phyloP scores from a whole-genome alignment of 352 stramenopile genomes.

The Globisporangium paddicum region DNA sequence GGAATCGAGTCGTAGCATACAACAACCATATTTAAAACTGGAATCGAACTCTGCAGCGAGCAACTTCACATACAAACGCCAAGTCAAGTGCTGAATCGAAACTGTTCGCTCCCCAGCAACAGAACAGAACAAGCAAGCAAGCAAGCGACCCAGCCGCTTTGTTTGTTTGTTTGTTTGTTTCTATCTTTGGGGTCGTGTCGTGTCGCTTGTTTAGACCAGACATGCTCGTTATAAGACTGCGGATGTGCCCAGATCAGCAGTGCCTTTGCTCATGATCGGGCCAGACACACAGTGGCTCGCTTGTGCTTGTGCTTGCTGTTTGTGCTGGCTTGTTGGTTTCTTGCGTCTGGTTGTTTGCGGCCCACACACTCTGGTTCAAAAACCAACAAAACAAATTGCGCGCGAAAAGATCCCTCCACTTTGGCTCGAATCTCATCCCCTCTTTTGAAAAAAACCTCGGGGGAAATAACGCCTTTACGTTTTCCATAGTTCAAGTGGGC shows the following conservation, averaged over 20 bases:
- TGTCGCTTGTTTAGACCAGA: no score
- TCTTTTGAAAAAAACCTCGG: constrained; percentile 3
- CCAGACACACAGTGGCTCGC: not conserved
- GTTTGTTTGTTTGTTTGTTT: not conserved
- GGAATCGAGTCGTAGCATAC: no score
- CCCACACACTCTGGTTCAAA: not conserved
- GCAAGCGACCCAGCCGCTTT: no score
- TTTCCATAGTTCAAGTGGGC: constrained; percentile 1
- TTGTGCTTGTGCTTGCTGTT: not conserved
- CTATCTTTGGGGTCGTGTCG: not conserved
- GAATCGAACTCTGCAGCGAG: no score
- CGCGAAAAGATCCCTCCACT: not conserved
- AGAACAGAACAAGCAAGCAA: constrained; percentile 8
- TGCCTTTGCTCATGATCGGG: not conserved
- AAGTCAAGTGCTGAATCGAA: not conserved
- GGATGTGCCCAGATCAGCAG: not conserved
- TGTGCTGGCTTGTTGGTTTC: not conserved
- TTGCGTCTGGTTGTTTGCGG: not conserved
- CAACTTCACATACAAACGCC: constrained; percentile 3
- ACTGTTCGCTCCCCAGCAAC: constrained; percentile 1
- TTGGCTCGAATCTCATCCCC: constrained; percentile 3
- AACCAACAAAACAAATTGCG: no score
- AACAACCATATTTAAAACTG: no score
- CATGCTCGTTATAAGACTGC: not conserved
- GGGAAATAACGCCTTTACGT: not conserved